Evolutionary conservation across 1,284 basidiomycete genomes (phyloP).

Genomic region (Naganishia albida): DNA sequence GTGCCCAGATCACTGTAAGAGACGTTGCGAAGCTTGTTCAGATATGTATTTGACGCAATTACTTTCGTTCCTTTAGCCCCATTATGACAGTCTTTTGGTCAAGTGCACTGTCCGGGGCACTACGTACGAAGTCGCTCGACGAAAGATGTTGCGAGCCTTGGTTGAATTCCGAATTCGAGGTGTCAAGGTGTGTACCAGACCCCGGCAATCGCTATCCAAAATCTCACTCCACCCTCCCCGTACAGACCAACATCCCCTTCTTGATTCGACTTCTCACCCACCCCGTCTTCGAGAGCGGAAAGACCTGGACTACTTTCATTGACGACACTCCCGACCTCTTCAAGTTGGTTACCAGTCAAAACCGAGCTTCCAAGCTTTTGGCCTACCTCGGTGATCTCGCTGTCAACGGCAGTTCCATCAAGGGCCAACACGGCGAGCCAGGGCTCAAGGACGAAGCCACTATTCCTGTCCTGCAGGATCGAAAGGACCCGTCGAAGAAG

Average conservation of each 20-base stretch:
- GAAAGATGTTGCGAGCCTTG: conserved; percentile 98
- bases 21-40: not conserved
- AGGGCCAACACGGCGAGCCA: conserved; percentile 73
- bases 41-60: not conserved
- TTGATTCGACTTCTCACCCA: conserved; percentile 97
- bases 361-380: conserved; percentile 96
- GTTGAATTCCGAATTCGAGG: conserved; percentile 99
- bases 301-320: conserved; percentile 99
- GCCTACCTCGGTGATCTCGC: conserved; percentile 95
- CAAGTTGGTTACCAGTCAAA: conserved; percentile 96
- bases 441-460: conserved; percentile 88
- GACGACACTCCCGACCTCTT: conserved; percentile 99
- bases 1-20: conserved; percentile 93
- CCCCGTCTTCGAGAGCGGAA: conserved; percentile 90
- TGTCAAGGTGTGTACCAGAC: conserved; percentile 68
- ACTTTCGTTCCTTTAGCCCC: conserved; percentile 62
- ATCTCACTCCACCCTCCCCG: conserved; percentile 1
- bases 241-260: conserved; percentile 98
- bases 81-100: conserved; percentile 97
- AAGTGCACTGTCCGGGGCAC: conserved; percentile 96
- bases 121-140: conserved; percentile 95
- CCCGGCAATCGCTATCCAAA: no score
- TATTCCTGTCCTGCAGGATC: conserved; percentile 78
- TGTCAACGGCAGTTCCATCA: conserved; percentile 97
- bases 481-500: conserved; percentile 69